phyloP scores from a whole-genome alignment of 2,329 filamentous ascomycete species.

The Trichoderma harzianum region DNA sequence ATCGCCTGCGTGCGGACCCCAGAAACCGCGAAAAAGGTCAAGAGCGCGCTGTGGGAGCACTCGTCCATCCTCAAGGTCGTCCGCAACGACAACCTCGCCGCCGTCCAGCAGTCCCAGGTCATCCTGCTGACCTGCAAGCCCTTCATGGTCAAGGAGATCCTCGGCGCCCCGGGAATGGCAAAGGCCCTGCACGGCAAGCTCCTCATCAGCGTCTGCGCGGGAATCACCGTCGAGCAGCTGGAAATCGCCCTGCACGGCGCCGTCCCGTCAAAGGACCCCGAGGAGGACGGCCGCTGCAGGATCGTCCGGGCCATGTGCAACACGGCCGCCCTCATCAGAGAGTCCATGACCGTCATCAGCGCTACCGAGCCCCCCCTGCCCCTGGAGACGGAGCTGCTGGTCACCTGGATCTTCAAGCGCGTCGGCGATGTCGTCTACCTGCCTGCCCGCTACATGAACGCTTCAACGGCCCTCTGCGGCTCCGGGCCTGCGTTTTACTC shows the following conservation, averaged over 20 bases:
- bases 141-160: slow-evolving; percentile 65
- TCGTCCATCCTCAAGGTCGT: slow-evolving; percentile 61
- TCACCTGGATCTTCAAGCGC: slow-evolving; percentile 73
- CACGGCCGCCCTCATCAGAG: slow-evolving; percentile 72
- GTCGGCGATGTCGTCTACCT: slow-evolving; percentile 70
- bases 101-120: slow-evolving; percentile 66
- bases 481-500: slow-evolving; percentile 75
- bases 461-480: slow-evolving; percentile 68
- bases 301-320: slow-evolving; percentile 83
- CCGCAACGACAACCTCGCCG: slow-evolving; percentile 67
- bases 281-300: slow-evolving; percentile 51
- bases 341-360: slow-evolving; percentile 80
- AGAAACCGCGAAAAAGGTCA: slow-evolving; percentile 67
- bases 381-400: slow-evolving; percentile 50
- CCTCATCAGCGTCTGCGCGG: slow-evolving; percentile 76
- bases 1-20: slow-evolving; percentile 74
- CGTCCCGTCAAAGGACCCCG: slow-evolving; percentile 44
- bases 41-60: slow-evolving; percentile 62
- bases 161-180: slow-evolving; percentile 64
- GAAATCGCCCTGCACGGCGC: slow-evolving; percentile 59
- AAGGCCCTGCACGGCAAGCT: slow-evolving; percentile 75
- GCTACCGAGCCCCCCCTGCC: slow-evolving; percentile 57
- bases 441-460: slow-evolving; percentile 66
- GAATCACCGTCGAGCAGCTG: slow-evolving; percentile 68
- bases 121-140: slow-evolving; percentile 80